Conservation (phyloP, 192 early-diverging fungal genomes). For the Coemansia sp. region DNA sequence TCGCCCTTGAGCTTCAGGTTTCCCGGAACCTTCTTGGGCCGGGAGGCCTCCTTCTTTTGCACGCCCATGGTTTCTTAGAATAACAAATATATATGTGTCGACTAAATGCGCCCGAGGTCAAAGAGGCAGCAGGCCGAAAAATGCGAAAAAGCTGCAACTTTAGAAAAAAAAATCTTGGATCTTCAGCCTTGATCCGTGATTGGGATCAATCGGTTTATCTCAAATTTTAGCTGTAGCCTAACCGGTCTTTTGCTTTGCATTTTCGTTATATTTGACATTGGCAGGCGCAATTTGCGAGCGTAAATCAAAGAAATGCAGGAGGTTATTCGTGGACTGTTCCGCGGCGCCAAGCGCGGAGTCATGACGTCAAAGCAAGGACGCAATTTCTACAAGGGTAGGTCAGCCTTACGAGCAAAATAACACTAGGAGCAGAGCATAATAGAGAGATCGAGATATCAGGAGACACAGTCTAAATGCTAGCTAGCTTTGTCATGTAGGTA, state of each 20-base stretch:
- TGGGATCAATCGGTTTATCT: not conserved
- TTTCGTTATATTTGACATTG: not conserved
- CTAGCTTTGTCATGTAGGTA: slow-evolving; percentile 13
- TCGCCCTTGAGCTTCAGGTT: slow-evolving; percentile 90
- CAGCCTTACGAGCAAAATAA: not conserved
- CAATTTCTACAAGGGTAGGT: slow-evolving; percentile 53
- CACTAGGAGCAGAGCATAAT: not conserved
- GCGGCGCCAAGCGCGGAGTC: slow-evolving; percentile 53
- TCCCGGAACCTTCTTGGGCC: slow-evolving; percentile 51
- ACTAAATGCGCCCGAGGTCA: not conserved
- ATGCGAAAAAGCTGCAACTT: not conserved
- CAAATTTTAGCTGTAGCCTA: not conserved
- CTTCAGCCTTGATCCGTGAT: not conserved
- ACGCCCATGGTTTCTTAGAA: slow-evolving; percentile 29
- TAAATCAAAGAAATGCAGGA: slow-evolving; percentile 29
- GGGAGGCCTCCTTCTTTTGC: slow-evolving; percentile 53
- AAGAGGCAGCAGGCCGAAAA: not conserved
- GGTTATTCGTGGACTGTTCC: slow-evolving; percentile 49
- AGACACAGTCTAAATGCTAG: not conserved
- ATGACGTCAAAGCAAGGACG: slow-evolving; percentile 54
- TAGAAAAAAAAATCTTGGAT: not conserved
- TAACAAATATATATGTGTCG: not conserved
- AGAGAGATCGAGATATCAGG: not conserved
- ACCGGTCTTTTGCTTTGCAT: not conserved
- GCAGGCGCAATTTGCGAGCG: not conserved